phyloP scores from a whole-genome alignment of 225 moss, liverwort and hornwort genomes.

The Lunularia cruciata region DNA sequence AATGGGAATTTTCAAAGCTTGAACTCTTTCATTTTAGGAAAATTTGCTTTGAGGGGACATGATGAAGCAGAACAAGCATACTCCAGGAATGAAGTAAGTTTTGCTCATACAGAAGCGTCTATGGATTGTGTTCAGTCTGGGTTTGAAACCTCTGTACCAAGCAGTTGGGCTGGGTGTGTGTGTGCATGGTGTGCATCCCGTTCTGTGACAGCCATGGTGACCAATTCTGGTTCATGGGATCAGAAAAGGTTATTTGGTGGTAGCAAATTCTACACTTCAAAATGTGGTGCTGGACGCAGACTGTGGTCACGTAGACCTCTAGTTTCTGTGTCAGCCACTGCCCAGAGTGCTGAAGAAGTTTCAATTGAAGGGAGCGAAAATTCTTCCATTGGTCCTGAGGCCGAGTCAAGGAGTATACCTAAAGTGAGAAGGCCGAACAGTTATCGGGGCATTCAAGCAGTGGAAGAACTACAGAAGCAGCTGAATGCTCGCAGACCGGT shows the following conservation, averaged over 20 bases:
- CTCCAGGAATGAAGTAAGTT: background rate
- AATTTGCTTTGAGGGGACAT: too few relatives aligned
- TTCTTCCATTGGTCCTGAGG: conserved; percentile 12
- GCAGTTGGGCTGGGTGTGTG: background rate
- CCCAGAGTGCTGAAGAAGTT: conserved; percentile 26
- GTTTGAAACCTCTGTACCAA: too few relatives aligned
- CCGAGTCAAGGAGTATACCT: conserved; percentile 4
- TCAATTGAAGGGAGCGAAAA: conserved; percentile 24
- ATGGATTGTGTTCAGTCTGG: too few relatives aligned
- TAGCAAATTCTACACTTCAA: background rate
- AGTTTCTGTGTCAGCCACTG: conserved; percentile 12
- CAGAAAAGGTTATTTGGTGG: background rate
- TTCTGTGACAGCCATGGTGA: conserved; percentile 3
- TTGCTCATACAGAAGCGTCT: too few relatives aligned
- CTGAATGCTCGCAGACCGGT: conserved; percentile 19
- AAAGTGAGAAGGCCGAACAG: conserved; percentile 12
- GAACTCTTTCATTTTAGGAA: too few relatives aligned
- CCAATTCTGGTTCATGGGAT: background rate
- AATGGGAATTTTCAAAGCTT: too few relatives aligned
- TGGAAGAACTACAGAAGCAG: background rate
- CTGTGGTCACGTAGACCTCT: background rate
- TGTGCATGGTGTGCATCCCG: background rate
- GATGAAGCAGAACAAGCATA: background rate
- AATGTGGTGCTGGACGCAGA: background rate
- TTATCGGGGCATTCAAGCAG: conserved; percentile 5